Conservation (phyloP, 139 green algal genomes). For the Chlorella sp. region DNA sequence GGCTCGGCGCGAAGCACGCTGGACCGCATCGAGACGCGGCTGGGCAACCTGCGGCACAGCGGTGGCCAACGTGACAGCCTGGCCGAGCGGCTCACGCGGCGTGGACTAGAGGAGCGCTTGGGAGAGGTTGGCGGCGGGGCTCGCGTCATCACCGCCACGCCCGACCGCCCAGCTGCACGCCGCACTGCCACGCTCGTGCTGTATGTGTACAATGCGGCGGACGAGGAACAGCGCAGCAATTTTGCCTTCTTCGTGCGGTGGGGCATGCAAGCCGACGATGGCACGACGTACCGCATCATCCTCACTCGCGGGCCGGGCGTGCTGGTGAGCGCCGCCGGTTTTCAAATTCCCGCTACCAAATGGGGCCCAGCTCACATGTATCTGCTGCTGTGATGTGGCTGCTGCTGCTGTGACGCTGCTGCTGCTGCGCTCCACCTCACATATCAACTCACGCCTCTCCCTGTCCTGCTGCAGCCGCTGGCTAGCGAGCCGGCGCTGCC, state of each 20-base stretch:
- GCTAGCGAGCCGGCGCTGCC: constrained; percentile 24
- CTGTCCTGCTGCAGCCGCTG: not conserved
- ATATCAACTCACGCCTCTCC: not conserved
- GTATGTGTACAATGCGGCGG: constrained; percentile 39
- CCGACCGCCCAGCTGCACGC: not conserved
- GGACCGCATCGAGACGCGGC: too few relatives aligned
- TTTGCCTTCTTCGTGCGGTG: constrained; percentile 40
- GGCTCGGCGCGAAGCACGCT: too few relatives aligned
- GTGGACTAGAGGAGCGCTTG: too few relatives aligned
- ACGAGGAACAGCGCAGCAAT: constrained; percentile 33
- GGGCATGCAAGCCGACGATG: constrained; percentile 26
- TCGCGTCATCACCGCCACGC: not conserved
- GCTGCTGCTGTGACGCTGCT: not conserved
- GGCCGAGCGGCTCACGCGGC: too few relatives aligned
- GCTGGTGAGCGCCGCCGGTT: constrained; percentile 10
- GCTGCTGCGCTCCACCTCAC: not conserved
- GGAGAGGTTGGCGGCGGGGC: too few relatives aligned
- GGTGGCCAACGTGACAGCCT: too few relatives aligned
- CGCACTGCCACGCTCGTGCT: constrained; percentile 33
- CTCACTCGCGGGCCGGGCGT: constrained; percentile 20
- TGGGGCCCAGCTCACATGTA: too few relatives aligned
- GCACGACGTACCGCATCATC: constrained; percentile 33
- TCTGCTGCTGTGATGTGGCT: not conserved
- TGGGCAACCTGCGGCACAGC: too few relatives aligned
- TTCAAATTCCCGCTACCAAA: too few relatives aligned